Evolutionary conservation across 2,329 filamentous ascomycete genomes (phyloP), one percentile per base, ranked within the genome.

Genomic region (Hymenoscyphus occultus): DNA sequence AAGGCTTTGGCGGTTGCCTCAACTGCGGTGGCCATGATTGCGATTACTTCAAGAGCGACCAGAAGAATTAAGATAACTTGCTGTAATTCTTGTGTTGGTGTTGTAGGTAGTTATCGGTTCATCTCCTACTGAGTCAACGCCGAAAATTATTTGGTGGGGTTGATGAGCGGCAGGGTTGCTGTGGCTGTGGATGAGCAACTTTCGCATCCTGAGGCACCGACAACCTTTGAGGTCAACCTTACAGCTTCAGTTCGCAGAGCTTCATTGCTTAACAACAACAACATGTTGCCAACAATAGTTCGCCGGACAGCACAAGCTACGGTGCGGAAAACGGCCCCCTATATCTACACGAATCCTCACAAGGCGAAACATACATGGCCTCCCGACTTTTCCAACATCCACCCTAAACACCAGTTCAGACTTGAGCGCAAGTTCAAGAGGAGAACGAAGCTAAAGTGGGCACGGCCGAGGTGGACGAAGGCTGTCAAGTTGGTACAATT

Each of bases 381-480:
- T 64, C 91, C 91, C 13, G 87, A 93, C 77, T 90, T 94, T 77
- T 79, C 82, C 68, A 84, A 86, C 74, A 83, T 94, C 65, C 86
- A 86, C 45, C 79, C 82, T 58, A 90, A 90, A 76, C 86, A 93
- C 74, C 88, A 93, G 77, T 90, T 93, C 75, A 84, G 87, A 56
- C 88, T 92, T 71, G 91, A 94, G 80, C 87, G 90, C 76, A 88
- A 90, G 74, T 93, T 90, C 78, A 90, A 92, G 78, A 83, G 91
- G 61, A 83, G 91, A 62, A 77, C 90, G 32, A 82, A 83, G 65
- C 77, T 90, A 70, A 85, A 86, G 71, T 84, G 83, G 74, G 81
- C 83, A 51, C 80, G 87, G 28, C 89, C 89, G 9, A 76, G 78
- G 59, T 91, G 88, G 87, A 82, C 84, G 54, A 91, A 88, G 76